Base-by-base conservation (phyloP, 352 stramenopile species). In the Globisporangium ultimum region DNA sequence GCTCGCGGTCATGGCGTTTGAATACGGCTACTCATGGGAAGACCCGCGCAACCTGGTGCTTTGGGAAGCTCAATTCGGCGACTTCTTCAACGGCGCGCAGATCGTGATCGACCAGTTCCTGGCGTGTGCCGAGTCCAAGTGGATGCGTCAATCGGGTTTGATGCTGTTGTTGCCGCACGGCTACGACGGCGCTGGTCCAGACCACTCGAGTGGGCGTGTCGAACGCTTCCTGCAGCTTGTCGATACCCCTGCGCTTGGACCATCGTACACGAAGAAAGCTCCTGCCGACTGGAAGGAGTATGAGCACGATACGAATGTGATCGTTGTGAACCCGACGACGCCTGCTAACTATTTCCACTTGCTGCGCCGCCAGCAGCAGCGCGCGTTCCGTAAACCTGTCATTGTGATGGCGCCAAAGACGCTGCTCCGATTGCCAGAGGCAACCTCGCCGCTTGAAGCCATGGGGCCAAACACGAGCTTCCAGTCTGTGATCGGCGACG, bases 331-430 rank as follows among this genome's bases (percentile, higher is more conserved):
- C 54, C 64, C 84, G 40, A 96, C 81, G 40, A 96, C 87, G 15
- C 94, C 96, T 1, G 95, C 95, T 40, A 98, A 98, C 70, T 99
- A 98, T 71, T 99, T 98, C 74, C 94, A 98, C 64, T 76, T 95
- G 60, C 74, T 99, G 57, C 89, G 94, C 64, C 88, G 95, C 59
- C 95, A 98, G 60, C 81, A 93, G 53, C 63, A 76, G 8, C 85
- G 84, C 7, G 38, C 62, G 21, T 95, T 90, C 73, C 82, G 81
- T 55, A 93, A 93, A 32, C 85, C 85, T 0, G 47, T 88, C 11
- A 70, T 92, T 20, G 74, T 88, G 18, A 91, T 95, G 78, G 80
- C 74, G 1, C 85, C 85, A 0, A 95, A 93, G 63, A 91, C 83
- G 55, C 63, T 95, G 53, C 62, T 93, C 21, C 78, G 82, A 53